Evolutionary conservation across 352 stramenopile species (phyloP), one percentile per base, ranked within the genome.

Genomic region (Globisporangium solare): DNA sequence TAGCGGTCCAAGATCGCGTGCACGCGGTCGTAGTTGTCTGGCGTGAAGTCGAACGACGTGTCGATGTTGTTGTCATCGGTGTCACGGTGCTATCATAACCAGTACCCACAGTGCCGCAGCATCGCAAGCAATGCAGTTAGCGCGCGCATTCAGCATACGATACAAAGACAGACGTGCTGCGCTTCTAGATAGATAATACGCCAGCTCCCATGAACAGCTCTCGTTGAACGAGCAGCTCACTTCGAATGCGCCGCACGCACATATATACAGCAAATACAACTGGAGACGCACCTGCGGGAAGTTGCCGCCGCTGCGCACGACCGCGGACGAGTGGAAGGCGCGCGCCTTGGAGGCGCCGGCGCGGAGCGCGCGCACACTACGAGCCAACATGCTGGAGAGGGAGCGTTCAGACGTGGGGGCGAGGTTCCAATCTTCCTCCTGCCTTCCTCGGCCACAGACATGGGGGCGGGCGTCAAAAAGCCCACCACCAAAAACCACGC

Each of bases 41-140:
- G 86, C 50, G 89, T 98, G 64, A 99, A 99, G 71, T 99, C 97
- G 64, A 99, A 99, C 60, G 88, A 82, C 47, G 94, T 98, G 56
- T 97, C 86, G 47, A 73, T 67, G 58, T 94, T 99, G 76, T 99
- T 99, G 61, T 98, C 94, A n/a, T 94, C 83, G 21, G 92, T 98
- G 69, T 99, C 86, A 64, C 97, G 92, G 80, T 98, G 95, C 95
- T 98, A 52, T 47, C n/a, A 56, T n/a, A n/a, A n/a, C n/a, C 6
- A 56, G 8, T 41, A 46, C 15, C 32, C 35, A 41, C 15, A 56
- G 1, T 14, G 10, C 17, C 18, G 27, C 14, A 42, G 42, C n/a
- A 18, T 31, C 7, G 24, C 46, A 42, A 22, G 1, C 5, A 17
- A 51, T 31, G 15, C 1, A 20, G 22, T 27, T n/a, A n/a, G n/a